Percentiles rank a stretch among this genome's conserved stretches.
phyloP scores from a whole-genome alignment of 306 rosid species.

The Abrus precatorius region DNA sequence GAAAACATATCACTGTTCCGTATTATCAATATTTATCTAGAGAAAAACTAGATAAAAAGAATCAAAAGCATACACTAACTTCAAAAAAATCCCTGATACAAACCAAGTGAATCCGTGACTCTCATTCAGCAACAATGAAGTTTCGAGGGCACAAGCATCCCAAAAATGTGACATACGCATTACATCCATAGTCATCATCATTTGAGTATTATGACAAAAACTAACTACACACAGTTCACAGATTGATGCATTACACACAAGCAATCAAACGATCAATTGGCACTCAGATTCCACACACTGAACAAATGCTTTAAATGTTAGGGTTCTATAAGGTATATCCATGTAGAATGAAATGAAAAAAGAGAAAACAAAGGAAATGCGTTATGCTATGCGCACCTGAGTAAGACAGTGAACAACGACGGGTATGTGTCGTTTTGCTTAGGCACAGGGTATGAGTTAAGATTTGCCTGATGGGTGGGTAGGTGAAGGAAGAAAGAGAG shows the following conservation, averaged over 20 bases:
- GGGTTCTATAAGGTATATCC: no score
- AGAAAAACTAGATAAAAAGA: neutral
- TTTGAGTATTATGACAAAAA: conserved; percentile 45
- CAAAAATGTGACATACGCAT: conserved; percentile 66
- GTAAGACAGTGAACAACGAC: conserved; percentile 39
- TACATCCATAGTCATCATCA: conserved; percentile 52
- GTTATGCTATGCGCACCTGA: conserved; percentile 44
- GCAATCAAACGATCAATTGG: neutral
- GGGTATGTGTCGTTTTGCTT: neutral
- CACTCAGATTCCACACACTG: conserved; percentile 2
- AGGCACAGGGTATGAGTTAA: neutral
- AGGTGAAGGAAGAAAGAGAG: neutral
- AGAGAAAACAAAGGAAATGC: neutral
- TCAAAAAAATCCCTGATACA: neutral
- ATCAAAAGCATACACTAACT: conserved; percentile 10
- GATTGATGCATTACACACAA: neutral
- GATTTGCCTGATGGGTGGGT: conserved; percentile 34
- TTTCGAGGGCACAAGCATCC: conserved; percentile 67
- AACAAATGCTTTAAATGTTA: neutral
- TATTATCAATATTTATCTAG: conserved; percentile 1
- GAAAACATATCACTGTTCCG: conserved; percentile 29
- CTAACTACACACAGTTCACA: neutral
- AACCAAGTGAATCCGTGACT: conserved; percentile 33
- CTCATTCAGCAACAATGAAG: conserved; percentile 58
- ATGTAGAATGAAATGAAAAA: neutral